Evolutionary conservation across 768 basidiomycete species (phyloP).

Genomic region (Rhodocollybia butyracea): DNA sequence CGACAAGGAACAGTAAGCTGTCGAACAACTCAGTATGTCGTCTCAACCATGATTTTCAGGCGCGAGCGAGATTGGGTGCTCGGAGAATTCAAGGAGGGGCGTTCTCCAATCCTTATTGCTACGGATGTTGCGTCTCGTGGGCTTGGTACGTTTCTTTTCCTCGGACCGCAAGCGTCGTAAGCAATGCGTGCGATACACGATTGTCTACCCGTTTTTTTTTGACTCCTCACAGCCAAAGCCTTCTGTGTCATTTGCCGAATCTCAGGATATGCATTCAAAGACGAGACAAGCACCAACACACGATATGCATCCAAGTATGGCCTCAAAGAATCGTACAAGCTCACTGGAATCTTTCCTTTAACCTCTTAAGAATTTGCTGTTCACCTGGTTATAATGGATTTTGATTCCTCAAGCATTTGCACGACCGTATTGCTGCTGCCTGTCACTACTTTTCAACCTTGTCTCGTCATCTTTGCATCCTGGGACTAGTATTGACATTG

Average conservation of each 20-base stretch:
- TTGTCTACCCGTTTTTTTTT: neutral
- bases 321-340: slow-evolving; percentile 31
- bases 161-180: slow-evolving; percentile 40
- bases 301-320: slow-evolving; percentile 8
- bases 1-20: slow-evolving; percentile 93
- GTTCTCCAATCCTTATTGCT: slow-evolving; percentile 96
- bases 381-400: slow-evolving; percentile 41
- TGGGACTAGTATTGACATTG: slow-evolving; percentile 32
- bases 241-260: slow-evolving; percentile 8
- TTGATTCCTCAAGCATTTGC: slow-evolving; percentile 15
- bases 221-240: slow-evolving; percentile 12
- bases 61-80: slow-evolving; percentile 99
- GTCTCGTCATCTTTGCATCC: slow-evolving; percentile 31
- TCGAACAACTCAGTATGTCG: neutral
- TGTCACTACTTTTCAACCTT: slow-evolving; percentile 10
- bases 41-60: slow-evolving; percentile 32
- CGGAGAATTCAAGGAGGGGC: slow-evolving; percentile 96
- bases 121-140: slow-evolving; percentile 99
- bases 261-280: slow-evolving; percentile 36
- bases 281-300: slow-evolving; percentile 22
- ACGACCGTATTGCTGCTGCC: slow-evolving; percentile 19
- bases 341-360: slow-evolving; percentile 31
- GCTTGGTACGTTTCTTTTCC: slow-evolving; percentile 78
- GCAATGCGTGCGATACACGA: neutral
- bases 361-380: slow-evolving; percentile 38